These are phyloP conservation scores for Smallanthus sonchifolius DNA, from an alignment of 129 eudicot species.

Conservation along the genomic window DNA sequence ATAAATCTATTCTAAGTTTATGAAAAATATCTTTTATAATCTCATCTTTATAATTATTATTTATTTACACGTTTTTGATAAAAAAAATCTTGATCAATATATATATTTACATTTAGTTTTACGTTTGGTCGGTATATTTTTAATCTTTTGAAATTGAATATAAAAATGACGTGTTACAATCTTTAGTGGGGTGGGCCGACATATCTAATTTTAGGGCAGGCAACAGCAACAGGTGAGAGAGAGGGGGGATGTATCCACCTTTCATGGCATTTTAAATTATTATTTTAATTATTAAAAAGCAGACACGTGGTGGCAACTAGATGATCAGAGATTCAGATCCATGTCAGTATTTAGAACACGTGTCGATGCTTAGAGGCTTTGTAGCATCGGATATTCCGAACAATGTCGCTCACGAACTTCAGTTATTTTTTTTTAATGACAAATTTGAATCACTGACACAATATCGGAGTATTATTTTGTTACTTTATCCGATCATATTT, in stretches of 20 bases:
- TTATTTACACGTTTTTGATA: too few relatives aligned
- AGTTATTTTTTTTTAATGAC: too few relatives aligned
- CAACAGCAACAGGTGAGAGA: constrained; percentile 5
- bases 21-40: too few relatives aligned
- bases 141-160: not conserved
- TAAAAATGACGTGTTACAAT: constrained; percentile 10
- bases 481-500: too few relatives aligned
- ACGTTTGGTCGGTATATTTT: constrained; percentile 17
- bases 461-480: too few relatives aligned
- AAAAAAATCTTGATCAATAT: too few relatives aligned
- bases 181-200: constrained; percentile 9
- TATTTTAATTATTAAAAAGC: not conserved
- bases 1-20: too few relatives aligned
- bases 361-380: not conserved
- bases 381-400: not conserved
- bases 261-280: not conserved
- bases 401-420: too few relatives aligned
- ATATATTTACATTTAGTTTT: not conserved
- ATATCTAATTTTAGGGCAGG: constrained; percentile 9
- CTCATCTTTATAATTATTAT: too few relatives aligned
- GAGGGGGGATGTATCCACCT: constrained; percentile 11
- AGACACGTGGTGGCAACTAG: constrained; percentile 5
- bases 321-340: not conserved
- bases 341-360: constrained; percentile 8
- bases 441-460: too few relatives aligned